Evolutionary conservation across 176 grass and related monocot genomes (phyloP).

Genomic region (Carex littledalei): DNA sequence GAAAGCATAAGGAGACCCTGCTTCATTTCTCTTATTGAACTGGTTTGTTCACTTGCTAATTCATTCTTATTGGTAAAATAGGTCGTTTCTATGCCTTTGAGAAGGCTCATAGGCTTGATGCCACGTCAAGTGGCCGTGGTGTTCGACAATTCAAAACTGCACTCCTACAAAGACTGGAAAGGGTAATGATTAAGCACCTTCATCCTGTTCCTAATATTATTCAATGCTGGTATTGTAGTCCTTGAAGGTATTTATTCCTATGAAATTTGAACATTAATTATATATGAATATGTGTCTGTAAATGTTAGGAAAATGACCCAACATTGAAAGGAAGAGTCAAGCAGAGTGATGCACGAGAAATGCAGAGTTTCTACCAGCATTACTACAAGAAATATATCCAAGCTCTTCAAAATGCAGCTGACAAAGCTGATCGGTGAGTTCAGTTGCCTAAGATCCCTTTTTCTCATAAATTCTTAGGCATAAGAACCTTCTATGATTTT

Average conservation of each 20-base stretch:
- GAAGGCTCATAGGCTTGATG: conserved; percentile 80
- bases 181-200: conserved; percentile 25
- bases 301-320: conserved; percentile 76
- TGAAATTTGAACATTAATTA: background rate
- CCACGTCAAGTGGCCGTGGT: conserved; percentile 69
- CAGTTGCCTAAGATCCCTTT: background rate
- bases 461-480: background rate
- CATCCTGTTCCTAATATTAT: background rate
- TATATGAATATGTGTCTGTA: background rate
- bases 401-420: conserved; percentile 68
- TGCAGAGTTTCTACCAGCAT: conserved; percentile 83
- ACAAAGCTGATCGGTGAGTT: conserved; percentile 85
- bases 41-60: background rate
- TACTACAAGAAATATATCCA: conserved; percentile 98
- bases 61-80: conserved; percentile 2
- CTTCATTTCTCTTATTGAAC: no score
- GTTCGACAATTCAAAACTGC: conserved; percentile 87
- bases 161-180: conserved; percentile 72
- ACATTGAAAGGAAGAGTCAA: conserved; percentile 87
- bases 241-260: background rate
- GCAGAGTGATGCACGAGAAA: conserved; percentile 79
- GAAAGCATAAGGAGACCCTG: background rate
- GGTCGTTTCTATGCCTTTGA: conserved; percentile 91
- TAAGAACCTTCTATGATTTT: background rate
- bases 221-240: background rate